phyloP scores from a whole-genome alignment of 352 stramenopile species.

The Pythium aristosporum region DNA sequence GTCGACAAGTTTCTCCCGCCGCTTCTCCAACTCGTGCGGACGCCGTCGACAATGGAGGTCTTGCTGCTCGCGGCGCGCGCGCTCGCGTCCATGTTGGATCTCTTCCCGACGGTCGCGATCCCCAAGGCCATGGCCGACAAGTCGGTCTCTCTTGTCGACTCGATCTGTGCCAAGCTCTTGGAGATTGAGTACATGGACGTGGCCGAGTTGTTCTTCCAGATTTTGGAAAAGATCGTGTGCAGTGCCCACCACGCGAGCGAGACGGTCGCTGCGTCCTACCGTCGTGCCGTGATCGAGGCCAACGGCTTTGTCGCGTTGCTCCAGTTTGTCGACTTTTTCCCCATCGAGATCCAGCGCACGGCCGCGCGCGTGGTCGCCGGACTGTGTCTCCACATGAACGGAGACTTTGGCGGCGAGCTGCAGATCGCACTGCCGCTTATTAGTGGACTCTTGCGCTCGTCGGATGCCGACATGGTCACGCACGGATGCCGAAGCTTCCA shows the following conservation, averaged over 20 bases:
- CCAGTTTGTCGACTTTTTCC: constrained; percentile 84
- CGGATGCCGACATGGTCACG: constrained; percentile 55
- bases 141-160: constrained; percentile 35
- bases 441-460: constrained; percentile 44
- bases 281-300: constrained; percentile 45
- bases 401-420: constrained; percentile 31
- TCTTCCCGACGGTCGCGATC: constrained; percentile 43
- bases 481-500: constrained; percentile 51
- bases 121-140: constrained; percentile 43
- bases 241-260: constrained; percentile 10
- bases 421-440: constrained; percentile 43
- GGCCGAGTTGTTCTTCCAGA: constrained; percentile 64
- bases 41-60: constrained; percentile 57
- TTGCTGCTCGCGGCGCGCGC: constrained; percentile 55
- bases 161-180: constrained; percentile 67
- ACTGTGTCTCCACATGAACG: constrained; percentile 47
- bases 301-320: constrained; percentile 69
- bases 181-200: constrained; percentile 87
- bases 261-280: constrained; percentile 26
- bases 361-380: constrained; percentile 52
- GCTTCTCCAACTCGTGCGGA: constrained; percentile 40
- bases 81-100: constrained; percentile 55
- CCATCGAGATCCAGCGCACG: constrained; percentile 66
- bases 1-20: constrained; percentile 58
- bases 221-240: constrained; percentile 61